Conservation (phyloP, 1,284 basidiomycete species). For the Tylopilus sp. region DNA sequence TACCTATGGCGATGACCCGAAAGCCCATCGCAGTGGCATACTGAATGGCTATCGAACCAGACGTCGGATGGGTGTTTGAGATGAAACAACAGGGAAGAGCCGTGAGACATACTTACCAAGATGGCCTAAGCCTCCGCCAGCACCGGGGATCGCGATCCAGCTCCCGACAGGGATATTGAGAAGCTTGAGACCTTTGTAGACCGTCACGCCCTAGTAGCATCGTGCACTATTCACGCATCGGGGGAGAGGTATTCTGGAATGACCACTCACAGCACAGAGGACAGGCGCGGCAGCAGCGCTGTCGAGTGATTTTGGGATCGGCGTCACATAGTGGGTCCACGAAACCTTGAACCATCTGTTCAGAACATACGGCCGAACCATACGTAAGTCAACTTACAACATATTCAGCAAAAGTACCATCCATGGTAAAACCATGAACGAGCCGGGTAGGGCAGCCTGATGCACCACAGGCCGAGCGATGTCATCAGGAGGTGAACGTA, state of each 20-base stretch:
- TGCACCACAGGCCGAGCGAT: too few relatives aligned
- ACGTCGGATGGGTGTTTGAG: not conserved
- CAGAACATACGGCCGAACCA: not conserved
- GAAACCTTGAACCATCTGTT: conserved; percentile 50
- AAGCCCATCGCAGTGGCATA: conserved; percentile 75
- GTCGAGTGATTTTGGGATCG: conserved; percentile 68
- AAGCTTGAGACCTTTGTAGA: conserved; percentile 77
- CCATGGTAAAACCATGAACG: conserved; percentile 67
- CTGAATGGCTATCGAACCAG: conserved; percentile 60
- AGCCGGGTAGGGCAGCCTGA: conserved; percentile 53
- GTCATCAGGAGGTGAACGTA: not conserved
- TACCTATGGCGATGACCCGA: conserved; percentile 75
- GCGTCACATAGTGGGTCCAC: conserved; percentile 73
- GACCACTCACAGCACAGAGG: conserved; percentile 66
- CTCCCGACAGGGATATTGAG: conserved; percentile 65
- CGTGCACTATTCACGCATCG: not conserved
- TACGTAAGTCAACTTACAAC: conserved; percentile 45
- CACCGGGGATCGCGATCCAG: conserved; percentile 78
- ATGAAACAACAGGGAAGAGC: not conserved
- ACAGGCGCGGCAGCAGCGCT: conserved; percentile 72
- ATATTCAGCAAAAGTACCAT: conserved; percentile 68
- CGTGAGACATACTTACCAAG: conserved; percentile 49
- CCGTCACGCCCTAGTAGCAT: conserved; percentile 63
- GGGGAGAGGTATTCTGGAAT: not conserved
- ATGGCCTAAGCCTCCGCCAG: conserved; percentile 72